A percentile compares a stretch with the other conserved stretches of the same genome.
Evolutionary conservation across 768 basidiomycete genomes (phyloP).

Genomic region (Neoboletus subvelutipes): DNA sequence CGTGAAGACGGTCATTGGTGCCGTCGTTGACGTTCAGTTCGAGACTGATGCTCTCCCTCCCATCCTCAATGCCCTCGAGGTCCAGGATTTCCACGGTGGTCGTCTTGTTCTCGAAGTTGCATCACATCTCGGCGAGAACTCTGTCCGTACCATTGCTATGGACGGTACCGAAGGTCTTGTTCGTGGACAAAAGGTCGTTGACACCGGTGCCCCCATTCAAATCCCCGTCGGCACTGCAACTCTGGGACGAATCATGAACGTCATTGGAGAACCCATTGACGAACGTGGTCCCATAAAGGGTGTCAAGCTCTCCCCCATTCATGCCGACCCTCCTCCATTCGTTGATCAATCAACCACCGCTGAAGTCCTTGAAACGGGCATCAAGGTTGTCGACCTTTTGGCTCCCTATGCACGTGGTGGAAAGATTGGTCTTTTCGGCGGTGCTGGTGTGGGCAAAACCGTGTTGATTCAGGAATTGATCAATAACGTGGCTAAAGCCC

Average conservation of each 20-base stretch:
- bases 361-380: conserved; percentile 98
- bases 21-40: conserved; percentile 99
- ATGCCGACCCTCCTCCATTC: conserved; percentile 96
- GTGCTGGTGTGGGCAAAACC: conserved; percentile 99
- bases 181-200: conserved; percentile 95
- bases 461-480: conserved; percentile 99
- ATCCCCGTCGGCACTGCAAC: conserved; percentile 95
- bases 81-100: conserved; percentile 89
- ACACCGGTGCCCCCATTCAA: conserved; percentile 94
- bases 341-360: conserved; percentile 99
- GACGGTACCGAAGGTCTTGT: conserved; percentile 99
- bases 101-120: conserved; percentile 99
- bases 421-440: conserved; percentile 99
- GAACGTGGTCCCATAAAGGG: conserved; percentile 99
- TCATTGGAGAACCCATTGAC: conserved; percentile 99
- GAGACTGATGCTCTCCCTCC: conserved; percentile 88
- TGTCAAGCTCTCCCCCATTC: conserved; percentile 88
- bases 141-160: conserved; percentile 99
- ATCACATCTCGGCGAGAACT: conserved; percentile 98
- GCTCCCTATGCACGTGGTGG: conserved; percentile 99
- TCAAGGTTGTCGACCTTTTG: conserved; percentile 99
- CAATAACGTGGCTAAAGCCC: conserved; percentile 99
- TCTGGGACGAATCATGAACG: conserved; percentile 99
- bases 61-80: conserved; percentile 98
- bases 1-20: conserved; percentile 99